Conservation (phyloP, 257 asterid genomes). For the Solanum chiquidenum region DNA sequence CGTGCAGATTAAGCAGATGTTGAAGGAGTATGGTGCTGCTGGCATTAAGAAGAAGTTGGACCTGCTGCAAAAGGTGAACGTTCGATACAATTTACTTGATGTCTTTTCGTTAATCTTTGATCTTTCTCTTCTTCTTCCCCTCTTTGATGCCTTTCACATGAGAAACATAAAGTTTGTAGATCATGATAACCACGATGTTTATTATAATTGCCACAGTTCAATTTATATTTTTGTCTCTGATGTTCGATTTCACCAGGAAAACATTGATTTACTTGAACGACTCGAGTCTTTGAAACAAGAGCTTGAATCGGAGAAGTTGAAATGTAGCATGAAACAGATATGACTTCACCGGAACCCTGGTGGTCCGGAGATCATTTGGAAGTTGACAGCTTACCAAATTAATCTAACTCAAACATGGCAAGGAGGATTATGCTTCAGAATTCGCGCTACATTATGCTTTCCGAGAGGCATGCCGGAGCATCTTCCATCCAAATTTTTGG, state of each 20-base stretch:
- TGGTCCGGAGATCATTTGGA: neutral
- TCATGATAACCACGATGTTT: neutral
- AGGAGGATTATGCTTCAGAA: neutral
- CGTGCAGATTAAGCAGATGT: slow-evolving; percentile 38
- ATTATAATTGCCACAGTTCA: neutral
- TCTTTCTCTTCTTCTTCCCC: neutral
- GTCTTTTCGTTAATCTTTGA: neutral
- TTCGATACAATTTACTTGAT: neutral
- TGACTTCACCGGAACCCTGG: slow-evolving; percentile 2
- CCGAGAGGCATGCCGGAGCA: neutral
- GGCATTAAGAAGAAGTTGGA: slow-evolving; percentile 35
- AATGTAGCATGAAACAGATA: slow-evolving; percentile 35
- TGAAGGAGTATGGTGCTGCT: slow-evolving; percentile 6
- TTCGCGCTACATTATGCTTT: neutral
- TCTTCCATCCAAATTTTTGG: neutral
- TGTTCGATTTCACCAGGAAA: slow-evolving; percentile 42
- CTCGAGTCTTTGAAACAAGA: slow-evolving; percentile 75
- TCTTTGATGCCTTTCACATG: neutral
- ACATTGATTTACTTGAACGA: slow-evolving; percentile 63
- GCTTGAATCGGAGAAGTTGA: slow-evolving; percentile 66
- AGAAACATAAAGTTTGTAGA: neutral
- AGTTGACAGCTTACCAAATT: neutral
- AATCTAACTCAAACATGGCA: neutral
- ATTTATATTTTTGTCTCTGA: neutral
- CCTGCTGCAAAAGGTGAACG: slow-evolving; percentile 61